A percentile compares a stretch with the other conserved stretches of the same genome.
phyloP scores from a whole-genome alignment of 495 filamentous ascomycete genomes.

The Penicillium simplicissimum region DNA sequence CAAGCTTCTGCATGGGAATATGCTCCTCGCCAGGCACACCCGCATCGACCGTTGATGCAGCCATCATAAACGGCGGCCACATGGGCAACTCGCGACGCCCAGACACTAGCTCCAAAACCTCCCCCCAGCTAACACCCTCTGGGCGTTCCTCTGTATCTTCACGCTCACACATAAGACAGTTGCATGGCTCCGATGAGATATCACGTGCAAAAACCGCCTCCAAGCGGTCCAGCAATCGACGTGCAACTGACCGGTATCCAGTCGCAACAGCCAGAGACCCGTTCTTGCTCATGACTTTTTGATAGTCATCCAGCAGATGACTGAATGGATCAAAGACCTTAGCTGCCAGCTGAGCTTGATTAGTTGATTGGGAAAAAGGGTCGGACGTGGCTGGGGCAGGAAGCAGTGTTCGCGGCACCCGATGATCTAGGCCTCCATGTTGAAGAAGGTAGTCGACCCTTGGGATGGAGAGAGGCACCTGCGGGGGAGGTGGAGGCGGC shows the following conservation, averaged over 20 bases:
- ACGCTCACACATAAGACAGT: slow-evolving; percentile 75
- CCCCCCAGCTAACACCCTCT: slow-evolving; percentile 89
- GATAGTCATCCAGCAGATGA: slow-evolving; percentile 80
- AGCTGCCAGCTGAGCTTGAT: slow-evolving; percentile 46
- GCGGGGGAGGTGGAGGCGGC: slow-evolving; percentile 80
- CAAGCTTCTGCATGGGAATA: slow-evolving; percentile 76
- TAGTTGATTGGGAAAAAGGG: slow-evolving; percentile 37
- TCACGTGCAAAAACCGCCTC: slow-evolving; percentile 93
- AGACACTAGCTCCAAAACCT: slow-evolving; percentile 89
- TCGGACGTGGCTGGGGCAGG: slow-evolving; percentile 42
- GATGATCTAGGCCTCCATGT: slow-evolving; percentile 72
- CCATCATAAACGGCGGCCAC: slow-evolving; percentile 85
- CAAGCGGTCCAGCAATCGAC: slow-evolving; percentile 85
- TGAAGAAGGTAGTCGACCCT: slow-evolving; percentile 88
- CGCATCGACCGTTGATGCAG: slow-evolving; percentile 50
- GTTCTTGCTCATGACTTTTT: slow-evolving; percentile 73
- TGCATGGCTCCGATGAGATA: slow-evolving; percentile 77
- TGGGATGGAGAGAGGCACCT: slow-evolving; percentile 65
- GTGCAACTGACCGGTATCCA: slow-evolving; percentile 91
- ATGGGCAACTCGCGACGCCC: slow-evolving; percentile 79
- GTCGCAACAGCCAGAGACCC: slow-evolving; percentile 95
- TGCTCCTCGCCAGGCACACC: slow-evolving; percentile 53
- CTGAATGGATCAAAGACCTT: slow-evolving; percentile 78
- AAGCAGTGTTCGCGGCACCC: slow-evolving; percentile 68
- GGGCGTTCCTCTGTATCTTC: slow-evolving; percentile 53